These are phyloP conservation scores for Wickerhamiella parazyma DNA, from an alignment of 805 yeast species.

Conservation along the genomic window DNA sequence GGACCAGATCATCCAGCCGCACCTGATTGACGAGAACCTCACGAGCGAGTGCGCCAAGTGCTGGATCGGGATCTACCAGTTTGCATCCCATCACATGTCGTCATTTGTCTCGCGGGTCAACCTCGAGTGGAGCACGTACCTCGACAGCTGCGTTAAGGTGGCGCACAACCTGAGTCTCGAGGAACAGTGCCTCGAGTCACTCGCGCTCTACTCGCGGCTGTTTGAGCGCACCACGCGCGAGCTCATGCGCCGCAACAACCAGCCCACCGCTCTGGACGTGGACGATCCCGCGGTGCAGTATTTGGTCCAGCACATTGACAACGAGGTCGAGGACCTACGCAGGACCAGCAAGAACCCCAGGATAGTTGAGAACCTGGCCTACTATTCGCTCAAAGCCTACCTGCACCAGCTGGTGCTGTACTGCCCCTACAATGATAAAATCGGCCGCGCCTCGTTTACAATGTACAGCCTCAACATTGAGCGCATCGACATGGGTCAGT, in stretches of 20 bases:
- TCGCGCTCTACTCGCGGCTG: slow-evolving; percentile 47
- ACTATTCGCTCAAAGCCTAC: slow-evolving; percentile 37
- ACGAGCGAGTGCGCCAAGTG: slow-evolving; percentile 4
- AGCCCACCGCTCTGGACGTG: slow-evolving; percentile 27
- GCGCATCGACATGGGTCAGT: slow-evolving; percentile 16
- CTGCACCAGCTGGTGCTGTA: slow-evolving; percentile 27
- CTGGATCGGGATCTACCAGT: slow-evolving; percentile 40
- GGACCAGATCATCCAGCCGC: slow-evolving; percentile 28
- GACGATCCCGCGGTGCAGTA: slow-evolving; percentile 28
- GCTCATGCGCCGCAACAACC: slow-evolving; percentile 29
- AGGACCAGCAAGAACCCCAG: slow-evolving; percentile 11
- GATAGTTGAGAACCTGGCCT: slow-evolving; percentile 31
- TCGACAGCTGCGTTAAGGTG: slow-evolving; percentile 44
- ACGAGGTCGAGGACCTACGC: slow-evolving; percentile 27
- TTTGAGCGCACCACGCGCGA: slow-evolving; percentile 34
- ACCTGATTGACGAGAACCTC: slow-evolving; percentile 13
- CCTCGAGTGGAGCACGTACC: slow-evolving; percentile 31
- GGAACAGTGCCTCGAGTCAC: slow-evolving; percentile 5
- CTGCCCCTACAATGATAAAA: slow-evolving; percentile 14
- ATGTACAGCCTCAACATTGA: slow-evolving; percentile 23
- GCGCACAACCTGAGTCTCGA: slow-evolving; percentile 15
- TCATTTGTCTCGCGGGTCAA: slow-evolving; percentile 17
- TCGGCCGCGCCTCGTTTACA: slow-evolving; percentile 27
- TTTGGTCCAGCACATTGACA: slow-evolving; percentile 37
- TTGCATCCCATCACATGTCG: slow-evolving; percentile 49